Evolutionary conservation across 2,329 filamentous ascomycete genomes (phyloP).

Genomic region (Calonectria fujianensis): DNA sequence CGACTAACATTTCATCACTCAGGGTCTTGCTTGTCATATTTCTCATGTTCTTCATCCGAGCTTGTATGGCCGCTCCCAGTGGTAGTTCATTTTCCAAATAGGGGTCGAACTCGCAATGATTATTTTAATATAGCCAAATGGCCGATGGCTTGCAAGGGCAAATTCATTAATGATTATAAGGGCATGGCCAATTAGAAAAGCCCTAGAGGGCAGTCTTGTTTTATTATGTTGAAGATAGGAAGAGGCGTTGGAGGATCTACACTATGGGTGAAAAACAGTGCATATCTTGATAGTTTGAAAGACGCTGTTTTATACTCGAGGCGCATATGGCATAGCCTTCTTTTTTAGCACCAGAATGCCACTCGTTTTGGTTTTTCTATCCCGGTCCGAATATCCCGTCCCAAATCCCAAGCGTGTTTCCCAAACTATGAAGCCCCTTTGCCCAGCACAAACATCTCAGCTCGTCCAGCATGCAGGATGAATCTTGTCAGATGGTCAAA

Average conservation of each 20-base stretch:
- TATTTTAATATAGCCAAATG: not conserved
- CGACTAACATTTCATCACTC: not conserved
- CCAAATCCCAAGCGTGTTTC: constrained; percentile 16
- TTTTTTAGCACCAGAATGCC: constrained; percentile 28
- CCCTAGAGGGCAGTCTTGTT: not conserved
- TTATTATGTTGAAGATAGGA: not conserved
- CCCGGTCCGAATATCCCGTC: not conserved
- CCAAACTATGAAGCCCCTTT: constrained; percentile 2
- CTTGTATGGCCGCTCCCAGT: constrained; percentile 52
- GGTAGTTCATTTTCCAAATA: constrained; percentile 38
- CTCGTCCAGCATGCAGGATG: constrained; percentile 6
- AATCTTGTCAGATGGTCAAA: not conserved
- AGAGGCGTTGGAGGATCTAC: not conserved
- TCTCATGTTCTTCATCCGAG: constrained; percentile 62
- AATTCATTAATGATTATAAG: not conserved
- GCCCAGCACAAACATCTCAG: not conserved
- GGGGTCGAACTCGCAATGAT: not conserved
- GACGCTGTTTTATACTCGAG: constrained; percentile 17
- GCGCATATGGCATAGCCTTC: not conserved
- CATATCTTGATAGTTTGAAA: constrained; percentile 10
- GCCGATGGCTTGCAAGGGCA: too few species aligned
- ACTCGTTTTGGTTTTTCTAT: constrained; percentile 18
- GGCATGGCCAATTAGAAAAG: too few species aligned
- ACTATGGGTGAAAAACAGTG: not conserved
- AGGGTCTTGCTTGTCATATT: constrained; percentile 64